phyloP scores from a whole-genome alignment of 129 eudicot species.

The Flaveria bidentis region DNA sequence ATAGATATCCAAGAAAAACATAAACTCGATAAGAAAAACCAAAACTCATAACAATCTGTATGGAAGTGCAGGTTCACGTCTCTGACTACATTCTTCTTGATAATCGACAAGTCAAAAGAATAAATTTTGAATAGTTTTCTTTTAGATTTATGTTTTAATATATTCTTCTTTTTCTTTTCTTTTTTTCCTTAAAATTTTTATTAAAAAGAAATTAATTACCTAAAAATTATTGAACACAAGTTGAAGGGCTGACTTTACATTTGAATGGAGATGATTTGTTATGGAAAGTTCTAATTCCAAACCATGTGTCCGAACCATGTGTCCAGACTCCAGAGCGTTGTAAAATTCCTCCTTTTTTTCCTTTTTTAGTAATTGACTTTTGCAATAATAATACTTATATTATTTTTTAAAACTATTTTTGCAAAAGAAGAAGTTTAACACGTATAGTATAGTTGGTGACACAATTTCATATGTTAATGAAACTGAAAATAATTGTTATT shows the following conservation, averaged over 20 bases:
- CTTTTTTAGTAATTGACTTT: constrained; percentile 32
- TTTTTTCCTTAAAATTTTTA: neutral
- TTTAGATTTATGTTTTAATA: neutral
- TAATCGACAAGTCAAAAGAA: too few relatives aligned
- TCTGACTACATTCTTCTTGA: too few relatives aligned
- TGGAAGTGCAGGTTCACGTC: too few relatives aligned
- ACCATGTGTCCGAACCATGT: constrained; percentile 45
- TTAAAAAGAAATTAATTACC: neutral
- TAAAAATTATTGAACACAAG: constrained; percentile 26
- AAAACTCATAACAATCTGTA: too few relatives aligned
- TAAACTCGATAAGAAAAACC: too few relatives aligned
- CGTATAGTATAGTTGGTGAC: neutral
- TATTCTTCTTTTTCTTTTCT: neutral
- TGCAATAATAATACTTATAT: neutral
- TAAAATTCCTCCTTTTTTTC: constrained; percentile 16
- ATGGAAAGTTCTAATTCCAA: constrained; percentile 37
- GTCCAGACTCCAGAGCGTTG: constrained; percentile 39
- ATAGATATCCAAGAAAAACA: too few relatives aligned
- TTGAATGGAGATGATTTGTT: constrained; percentile 17
- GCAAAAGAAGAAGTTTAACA: neutral
- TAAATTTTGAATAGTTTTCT: neutral
- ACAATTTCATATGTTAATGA: neutral
- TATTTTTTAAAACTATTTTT: neutral
- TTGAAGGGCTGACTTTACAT: constrained; percentile 33
- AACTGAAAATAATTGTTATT: too few relatives aligned